Evolutionary conservation across 2,329 filamentous ascomycete species (phyloP), one percentile per base, ranked within the genome.

Genomic region (Escovopsis sp.): DNA sequence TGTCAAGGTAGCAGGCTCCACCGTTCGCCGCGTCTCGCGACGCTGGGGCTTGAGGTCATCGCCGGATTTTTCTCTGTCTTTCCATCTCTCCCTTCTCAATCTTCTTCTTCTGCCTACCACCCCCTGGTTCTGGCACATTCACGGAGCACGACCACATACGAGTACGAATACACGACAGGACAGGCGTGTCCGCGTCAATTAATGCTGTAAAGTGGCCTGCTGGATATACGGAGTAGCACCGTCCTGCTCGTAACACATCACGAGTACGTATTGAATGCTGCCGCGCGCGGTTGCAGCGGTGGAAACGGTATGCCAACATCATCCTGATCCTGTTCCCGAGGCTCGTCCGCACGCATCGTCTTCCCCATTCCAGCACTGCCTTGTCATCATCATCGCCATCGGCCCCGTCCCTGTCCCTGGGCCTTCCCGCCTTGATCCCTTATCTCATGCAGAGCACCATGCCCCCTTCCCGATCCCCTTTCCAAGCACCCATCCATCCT

Each of bases 181-280:
- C n/a, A n/a, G n/a, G n/a, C n/a, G n/a, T n/a, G 39, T 40, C 35
- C 36, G 45, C 44, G 41, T 39, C 47, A 41, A 48, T 51, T 45
- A 41, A 53, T 51, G 39, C 43, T 52, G 53, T 56, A 56, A 56
- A 54, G 47, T 45, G n/a, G n/a, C n/a, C 52, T 44, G 42, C 45
- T 43, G 49, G 46, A 43, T 29, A 44, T 44, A 21, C 9, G 35
- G 41, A 36, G 34, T 36, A 35, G 33, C 39, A 31, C 14, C 36
- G 38, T 34, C 36, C 38, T 37, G 39, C 35, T 36, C 31, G 42
- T 36, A 48, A 48, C 35, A 46, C 49, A 42, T 43, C n/a, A n/a
- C n/a, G n/a, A n/a, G n/a, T n/a, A n/a, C n/a, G n/a, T n/a, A 45
- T 44, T 33, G 28, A 44, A 42, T 47, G 33, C 41, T 43, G 36